Evolutionary conservation across 805 yeast species (phyloP).

Genomic region (Metschnikowia lunata): DNA sequence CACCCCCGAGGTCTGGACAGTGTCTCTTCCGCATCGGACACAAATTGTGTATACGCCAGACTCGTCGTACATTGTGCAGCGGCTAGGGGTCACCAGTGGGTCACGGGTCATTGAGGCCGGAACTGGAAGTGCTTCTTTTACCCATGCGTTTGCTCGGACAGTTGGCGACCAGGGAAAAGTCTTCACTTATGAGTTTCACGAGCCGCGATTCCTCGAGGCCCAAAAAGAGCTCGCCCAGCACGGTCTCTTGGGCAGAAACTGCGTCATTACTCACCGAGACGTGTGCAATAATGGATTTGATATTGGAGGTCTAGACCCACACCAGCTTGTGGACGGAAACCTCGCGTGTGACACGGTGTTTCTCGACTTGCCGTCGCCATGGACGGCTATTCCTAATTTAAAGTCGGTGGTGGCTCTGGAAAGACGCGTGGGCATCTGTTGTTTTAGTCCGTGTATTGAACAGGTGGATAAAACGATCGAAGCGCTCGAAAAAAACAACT

Average conservation of each 20-base stretch:
- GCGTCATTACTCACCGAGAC: constrained; percentile 82
- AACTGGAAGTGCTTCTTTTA: constrained; percentile 94
- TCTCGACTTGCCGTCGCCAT: constrained; percentile 92
- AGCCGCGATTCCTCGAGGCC: constrained; percentile 78
- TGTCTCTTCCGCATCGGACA: constrained; percentile 94
- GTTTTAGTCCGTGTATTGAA: constrained; percentile 97
- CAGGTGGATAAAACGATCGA: constrained; percentile 87
- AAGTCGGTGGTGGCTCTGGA: constrained; percentile 50
- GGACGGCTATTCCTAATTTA: constrained; percentile 87
- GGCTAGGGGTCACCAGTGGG: constrained; percentile 70
- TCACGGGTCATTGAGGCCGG: constrained; percentile 92
- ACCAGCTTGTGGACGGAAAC: constrained; percentile 18
- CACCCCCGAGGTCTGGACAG: constrained; percentile 92
- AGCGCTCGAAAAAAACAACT: constrained; percentile 68
- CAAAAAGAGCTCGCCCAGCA: constrained; percentile 70
- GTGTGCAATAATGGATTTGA: constrained; percentile 86
- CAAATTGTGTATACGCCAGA: constrained; percentile 97
- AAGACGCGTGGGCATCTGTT: constrained; percentile 69
- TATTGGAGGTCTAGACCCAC: constrained; percentile 34
- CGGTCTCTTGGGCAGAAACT: constrained; percentile 47
- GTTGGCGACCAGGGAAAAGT: constrained; percentile 58
- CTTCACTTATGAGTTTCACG: constrained; percentile 89
- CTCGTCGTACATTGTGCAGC: constrained; percentile 82
- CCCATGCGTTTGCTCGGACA: constrained; percentile 87
- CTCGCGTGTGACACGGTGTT: constrained; percentile 73